Conservation (phyloP, 1,284 basidiomycete species). For the Mycena sp. region DNA sequence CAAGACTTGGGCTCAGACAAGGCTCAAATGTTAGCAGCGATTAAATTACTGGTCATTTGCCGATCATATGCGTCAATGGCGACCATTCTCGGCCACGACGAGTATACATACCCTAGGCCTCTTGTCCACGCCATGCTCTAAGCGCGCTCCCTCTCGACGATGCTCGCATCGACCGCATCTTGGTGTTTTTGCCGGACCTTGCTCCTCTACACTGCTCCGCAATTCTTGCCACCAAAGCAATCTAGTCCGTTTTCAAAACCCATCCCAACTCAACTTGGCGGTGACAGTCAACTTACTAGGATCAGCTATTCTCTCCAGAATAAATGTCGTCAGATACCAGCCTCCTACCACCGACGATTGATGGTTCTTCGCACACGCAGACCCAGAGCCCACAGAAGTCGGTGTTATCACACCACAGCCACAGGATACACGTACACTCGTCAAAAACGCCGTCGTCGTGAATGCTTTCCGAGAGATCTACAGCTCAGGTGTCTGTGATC, state of each 20-base stretch:
- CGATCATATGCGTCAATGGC: too few species aligned
- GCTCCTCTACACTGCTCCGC: slow-evolving; percentile 31
- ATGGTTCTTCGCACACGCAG: neutral
- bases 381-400: neutral
- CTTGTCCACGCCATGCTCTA: too few species aligned
- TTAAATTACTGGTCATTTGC: too few species aligned
- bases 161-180: slow-evolving; percentile 35
- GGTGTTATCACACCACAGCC: neutral
- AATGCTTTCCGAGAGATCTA: neutral
- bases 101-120: too few species aligned
- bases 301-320: neutral
- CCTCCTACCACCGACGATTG: neutral
- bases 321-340: neutral
- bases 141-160: slow-evolving; percentile 22
- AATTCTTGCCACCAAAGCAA: slow-evolving; percentile 35
- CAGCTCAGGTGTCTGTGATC: too few species aligned
- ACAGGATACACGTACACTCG: neutral
- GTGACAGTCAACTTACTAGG: neutral
- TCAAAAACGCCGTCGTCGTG: neutral
- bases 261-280: neutral
- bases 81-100: too few species aligned
- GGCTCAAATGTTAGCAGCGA: too few species aligned
- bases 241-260: slow-evolving; percentile 22
- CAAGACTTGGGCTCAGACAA: too few species aligned
- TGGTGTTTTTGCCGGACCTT: slow-evolving; percentile 36